These are phyloP conservation scores for Tirmania nivea DNA, from an alignment of 495 filamentous ascomycete genomes.

Conservation along the genomic window DNA sequence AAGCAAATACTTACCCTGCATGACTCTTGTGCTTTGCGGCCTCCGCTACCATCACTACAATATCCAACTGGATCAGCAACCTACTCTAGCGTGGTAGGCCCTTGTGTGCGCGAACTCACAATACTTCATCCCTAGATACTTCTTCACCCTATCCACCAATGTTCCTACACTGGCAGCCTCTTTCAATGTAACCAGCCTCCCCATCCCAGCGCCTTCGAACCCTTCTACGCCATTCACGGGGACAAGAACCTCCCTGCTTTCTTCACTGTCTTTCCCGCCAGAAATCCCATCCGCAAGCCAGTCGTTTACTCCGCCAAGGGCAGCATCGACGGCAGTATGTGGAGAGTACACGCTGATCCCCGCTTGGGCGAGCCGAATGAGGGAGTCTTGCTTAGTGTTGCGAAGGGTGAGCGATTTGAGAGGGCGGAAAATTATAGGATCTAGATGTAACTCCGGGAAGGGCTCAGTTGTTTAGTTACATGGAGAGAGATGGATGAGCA, in stretches of 20 bases:
- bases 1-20: too few relatives aligned
- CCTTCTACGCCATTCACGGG: slow-evolving; percentile 12
- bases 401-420: slow-evolving; percentile 68
- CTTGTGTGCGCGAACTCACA: slow-evolving; percentile 1
- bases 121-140: slow-evolving; percentile 6
- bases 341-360: slow-evolving; percentile 48
- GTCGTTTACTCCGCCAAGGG: slow-evolving; percentile 67
- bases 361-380: slow-evolving; percentile 49
- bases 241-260: slow-evolving; percentile 21
- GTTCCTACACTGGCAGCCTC: background rate
- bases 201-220: slow-evolving; percentile 16
- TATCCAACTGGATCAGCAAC: too few relatives aligned
- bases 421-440: slow-evolving; percentile 87
- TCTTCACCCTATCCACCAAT: slow-evolving; percentile 14
- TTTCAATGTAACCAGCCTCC: slow-evolving; percentile 8
- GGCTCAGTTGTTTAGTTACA: too few relatives aligned
- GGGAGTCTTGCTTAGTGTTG: slow-evolving; percentile 65
- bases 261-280: slow-evolving; percentile 23
- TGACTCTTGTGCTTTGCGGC: too few relatives aligned
- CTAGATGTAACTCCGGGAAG: slow-evolving; percentile 22
- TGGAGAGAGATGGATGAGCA: too few relatives aligned
- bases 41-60: too few relatives aligned
- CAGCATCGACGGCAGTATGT: slow-evolving; percentile 84
- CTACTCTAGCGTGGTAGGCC: too few relatives aligned
- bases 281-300: slow-evolving; percentile 85